A percentile compares a stretch with the other conserved stretches of the same genome.
phyloP scores from a whole-genome alignment of 306 rosid genomes.

The Prunus mume region DNA sequence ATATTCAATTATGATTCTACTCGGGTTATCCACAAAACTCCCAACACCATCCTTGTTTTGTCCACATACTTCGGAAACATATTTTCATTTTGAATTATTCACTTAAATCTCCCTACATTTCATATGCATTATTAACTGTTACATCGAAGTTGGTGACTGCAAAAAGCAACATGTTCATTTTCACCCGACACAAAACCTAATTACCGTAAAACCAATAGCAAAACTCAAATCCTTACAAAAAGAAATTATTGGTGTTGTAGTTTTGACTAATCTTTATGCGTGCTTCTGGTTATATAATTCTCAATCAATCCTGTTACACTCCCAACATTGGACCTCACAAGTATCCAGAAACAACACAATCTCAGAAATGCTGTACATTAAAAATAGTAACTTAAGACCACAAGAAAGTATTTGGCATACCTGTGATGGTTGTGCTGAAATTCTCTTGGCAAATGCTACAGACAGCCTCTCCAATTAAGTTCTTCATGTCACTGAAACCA shows the following conservation, averaged over 20 bases:
- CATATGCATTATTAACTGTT: neutral
- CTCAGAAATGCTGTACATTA: neutral
- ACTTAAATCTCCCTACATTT: neutral
- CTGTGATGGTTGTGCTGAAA: slow-evolving; percentile 76
- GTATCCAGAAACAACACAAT: neutral
- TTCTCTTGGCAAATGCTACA: slow-evolving; percentile 86
- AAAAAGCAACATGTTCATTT: neutral
- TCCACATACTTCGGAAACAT: neutral
- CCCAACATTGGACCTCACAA: neutral
- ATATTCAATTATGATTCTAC: neutral
- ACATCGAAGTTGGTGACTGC: neutral
- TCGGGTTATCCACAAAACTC: neutral
- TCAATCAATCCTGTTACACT: neutral
- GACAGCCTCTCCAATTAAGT: slow-evolving; percentile 82
- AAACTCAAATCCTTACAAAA: neutral
- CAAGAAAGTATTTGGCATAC: slow-evolving; percentile 27
- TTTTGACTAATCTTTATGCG: neutral
- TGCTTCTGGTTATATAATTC: neutral
- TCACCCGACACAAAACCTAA: too few species aligned
- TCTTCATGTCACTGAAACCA: slow-evolving; percentile 85
- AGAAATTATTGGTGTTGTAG: neutral
- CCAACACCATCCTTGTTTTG: neutral
- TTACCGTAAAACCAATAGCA: neutral
- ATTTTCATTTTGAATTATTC: neutral
- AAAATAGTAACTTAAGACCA: neutral